Percentiles rank a stretch among this genome's conserved stretches.
Evolutionary conservation across 106 monocot genomes (phyloP).

Genomic region (Alisma plantagoaquatica): DNA sequence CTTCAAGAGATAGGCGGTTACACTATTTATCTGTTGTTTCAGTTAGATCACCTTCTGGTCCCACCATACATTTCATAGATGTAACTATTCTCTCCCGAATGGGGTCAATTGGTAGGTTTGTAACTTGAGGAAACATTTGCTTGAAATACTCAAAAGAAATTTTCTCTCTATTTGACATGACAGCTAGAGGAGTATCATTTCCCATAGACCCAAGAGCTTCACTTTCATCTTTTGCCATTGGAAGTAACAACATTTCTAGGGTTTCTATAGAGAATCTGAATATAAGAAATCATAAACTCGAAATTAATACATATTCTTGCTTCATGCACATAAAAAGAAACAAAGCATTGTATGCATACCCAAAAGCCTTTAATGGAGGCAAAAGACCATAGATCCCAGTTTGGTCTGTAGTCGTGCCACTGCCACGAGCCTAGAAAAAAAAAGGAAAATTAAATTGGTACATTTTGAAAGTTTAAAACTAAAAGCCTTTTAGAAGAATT

Average conservation of each 20-base stretch:
- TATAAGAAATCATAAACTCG: not conserved
- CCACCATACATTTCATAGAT: constrained; percentile 94
- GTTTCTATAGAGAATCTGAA: constrained; percentile 86
- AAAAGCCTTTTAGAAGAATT: too few species aligned
- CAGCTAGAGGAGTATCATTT: constrained; percentile 88
- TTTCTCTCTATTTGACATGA: constrained; percentile 89
- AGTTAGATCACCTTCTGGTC: constrained; percentile 92
- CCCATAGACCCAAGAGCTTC: constrained; percentile 98
- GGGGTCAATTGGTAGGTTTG: constrained; percentile 93
- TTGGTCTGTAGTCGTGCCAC: not conserved
- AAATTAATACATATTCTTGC: not conserved
- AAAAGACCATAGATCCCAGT: constrained; percentile 62
- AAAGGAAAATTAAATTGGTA: not conserved
- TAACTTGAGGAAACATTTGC: constrained; percentile 98
- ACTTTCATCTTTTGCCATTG: constrained; percentile 80
- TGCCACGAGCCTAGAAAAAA: not conserved
- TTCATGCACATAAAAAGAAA: not conserved
- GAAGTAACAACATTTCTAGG: constrained; percentile 82
- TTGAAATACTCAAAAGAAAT: constrained; percentile 87
- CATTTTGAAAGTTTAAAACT: constrained; percentile 3
- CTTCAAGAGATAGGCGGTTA: constrained; percentile 53
- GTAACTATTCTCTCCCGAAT: constrained; percentile 93
- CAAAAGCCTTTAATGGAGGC: constrained; percentile 82
- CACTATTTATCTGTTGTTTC: constrained; percentile 88
- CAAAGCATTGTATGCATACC: constrained; percentile 29